Percentiles rank a stretch among this genome's conserved stretches.
Conservation (phyloP, 2,329 filamentous ascomycete genomes). For the Ascochyta clinopodiicola region DNA sequence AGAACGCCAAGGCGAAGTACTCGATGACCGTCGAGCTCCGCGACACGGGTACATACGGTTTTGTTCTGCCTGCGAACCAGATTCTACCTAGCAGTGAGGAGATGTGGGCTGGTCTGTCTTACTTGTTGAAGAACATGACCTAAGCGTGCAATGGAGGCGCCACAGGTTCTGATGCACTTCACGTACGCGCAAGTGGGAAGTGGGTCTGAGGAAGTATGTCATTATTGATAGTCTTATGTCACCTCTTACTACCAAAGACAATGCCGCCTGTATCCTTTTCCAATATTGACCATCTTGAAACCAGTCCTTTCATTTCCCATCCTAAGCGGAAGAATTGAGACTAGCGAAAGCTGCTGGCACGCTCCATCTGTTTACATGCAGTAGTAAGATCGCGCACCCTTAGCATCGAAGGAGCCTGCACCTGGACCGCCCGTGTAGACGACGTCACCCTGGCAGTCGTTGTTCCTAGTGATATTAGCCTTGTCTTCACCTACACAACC, state of each 20-base stretch:
- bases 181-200: neutral
- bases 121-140: conserved; percentile 41
- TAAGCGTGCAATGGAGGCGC: neutral
- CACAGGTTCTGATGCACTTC: neutral
- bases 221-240: neutral
- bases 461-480: neutral
- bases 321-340: no score
- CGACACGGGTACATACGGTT: conserved; percentile 57
- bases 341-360: no score
- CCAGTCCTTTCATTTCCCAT: no score
- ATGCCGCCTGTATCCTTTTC: neutral
- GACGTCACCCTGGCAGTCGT: conserved; percentile 7
- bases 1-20: conserved; percentile 52
- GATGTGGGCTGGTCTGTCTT: conserved; percentile 53
- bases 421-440: conserved; percentile 3
- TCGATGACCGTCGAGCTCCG: conserved; percentile 59
- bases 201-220: neutral
- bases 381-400: conserved; percentile 6
- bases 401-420: conserved; percentile 1
- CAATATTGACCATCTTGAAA: neutral
- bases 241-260: neutral
- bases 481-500: no score
- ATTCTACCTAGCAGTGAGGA: conserved; percentile 57
- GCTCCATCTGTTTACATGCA: neutral
- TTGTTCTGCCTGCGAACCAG: conserved; percentile 58